phyloP scores from a whole-genome alignment of 352 stramenopile species.

The Phytophthora brassicae region DNA sequence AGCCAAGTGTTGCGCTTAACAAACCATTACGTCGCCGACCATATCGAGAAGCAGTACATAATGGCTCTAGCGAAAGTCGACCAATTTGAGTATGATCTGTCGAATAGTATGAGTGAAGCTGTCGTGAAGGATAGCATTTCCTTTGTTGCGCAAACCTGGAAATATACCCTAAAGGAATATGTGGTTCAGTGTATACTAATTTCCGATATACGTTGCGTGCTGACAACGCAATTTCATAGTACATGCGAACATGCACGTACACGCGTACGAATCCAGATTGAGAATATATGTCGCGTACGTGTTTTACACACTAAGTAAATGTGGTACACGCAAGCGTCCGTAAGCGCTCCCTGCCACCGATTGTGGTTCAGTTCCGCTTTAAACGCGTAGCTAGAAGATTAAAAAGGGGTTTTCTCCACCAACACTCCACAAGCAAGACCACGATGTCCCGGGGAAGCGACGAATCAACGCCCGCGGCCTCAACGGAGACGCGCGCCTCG shows the following conservation, averaged over 20 bases:
- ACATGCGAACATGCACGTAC: conserved; percentile 17
- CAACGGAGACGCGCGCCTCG: no score
- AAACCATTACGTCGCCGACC: conserved; percentile 20
- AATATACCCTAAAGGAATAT: not conserved
- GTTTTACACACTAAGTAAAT: no score
- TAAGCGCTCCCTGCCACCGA: no score
- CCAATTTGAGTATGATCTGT: conserved; percentile 8
- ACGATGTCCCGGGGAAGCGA: no score
- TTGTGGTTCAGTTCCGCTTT: no score
- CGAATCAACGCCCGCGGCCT: no score
- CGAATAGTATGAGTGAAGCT: not conserved
- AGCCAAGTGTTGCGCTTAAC: conserved; percentile 5
- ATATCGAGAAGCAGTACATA: conserved; percentile 21
- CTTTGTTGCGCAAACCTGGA: no score
- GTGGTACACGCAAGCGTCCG: no score
- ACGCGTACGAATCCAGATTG: conserved; percentile 5
- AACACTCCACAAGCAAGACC: no score
- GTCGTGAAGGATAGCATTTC: not conserved
- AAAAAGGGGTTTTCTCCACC: no score
- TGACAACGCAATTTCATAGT: conserved; percentile 20
- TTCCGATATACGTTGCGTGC: conserved; percentile 26
- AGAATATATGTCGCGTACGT: not conserved
- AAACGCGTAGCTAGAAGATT: no score
- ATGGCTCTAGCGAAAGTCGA: conserved; percentile 3
- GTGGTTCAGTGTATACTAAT: not conserved